Percentiles rank a stretch among this genome's conserved stretches.
These are phyloP conservation scores for Fraxinus sp. DNA, from an alignment of 305 asterid species.

Conservation along the genomic window DNA sequence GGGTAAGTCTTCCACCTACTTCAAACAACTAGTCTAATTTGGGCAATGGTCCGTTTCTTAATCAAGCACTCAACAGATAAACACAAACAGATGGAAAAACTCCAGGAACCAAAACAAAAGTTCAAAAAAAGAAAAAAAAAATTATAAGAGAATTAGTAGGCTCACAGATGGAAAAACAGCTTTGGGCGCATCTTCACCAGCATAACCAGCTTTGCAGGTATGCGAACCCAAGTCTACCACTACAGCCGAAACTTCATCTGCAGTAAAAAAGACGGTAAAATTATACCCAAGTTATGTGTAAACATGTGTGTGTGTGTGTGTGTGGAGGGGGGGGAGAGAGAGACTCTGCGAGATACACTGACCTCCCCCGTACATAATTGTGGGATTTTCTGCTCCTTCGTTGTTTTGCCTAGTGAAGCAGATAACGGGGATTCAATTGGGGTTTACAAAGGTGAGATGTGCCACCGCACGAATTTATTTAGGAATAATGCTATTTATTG, in stretches of 20 bases:
- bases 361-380: constrained; percentile 51
- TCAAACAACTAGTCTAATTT: constrained; percentile 19
- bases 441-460: constrained; percentile 1
- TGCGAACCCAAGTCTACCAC: constrained; percentile 88
- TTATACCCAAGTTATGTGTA: background rate
- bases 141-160: background rate
- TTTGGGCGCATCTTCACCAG: constrained; percentile 99
- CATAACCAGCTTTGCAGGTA: constrained; percentile 98
- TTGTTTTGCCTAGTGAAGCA: background rate
- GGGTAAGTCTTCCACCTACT: background rate
- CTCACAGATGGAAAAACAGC: constrained; percentile 97
- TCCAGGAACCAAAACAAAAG: background rate
- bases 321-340: too few species aligned
- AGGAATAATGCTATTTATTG: too few species aligned
- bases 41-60: background rate
- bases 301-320: background rate
- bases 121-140: background rate
- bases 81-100: constrained; percentile 13
- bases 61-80: background rate
- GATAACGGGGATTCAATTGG: constrained; percentile 8
- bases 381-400: background rate
- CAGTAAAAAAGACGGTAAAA: constrained; percentile 17
- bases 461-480: background rate
- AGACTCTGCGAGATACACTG: background rate
- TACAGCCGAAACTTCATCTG: constrained; percentile 95